Base-by-base conservation (phyloP, 768 basidiomycete species). In the Termitomyces sp. region DNA sequence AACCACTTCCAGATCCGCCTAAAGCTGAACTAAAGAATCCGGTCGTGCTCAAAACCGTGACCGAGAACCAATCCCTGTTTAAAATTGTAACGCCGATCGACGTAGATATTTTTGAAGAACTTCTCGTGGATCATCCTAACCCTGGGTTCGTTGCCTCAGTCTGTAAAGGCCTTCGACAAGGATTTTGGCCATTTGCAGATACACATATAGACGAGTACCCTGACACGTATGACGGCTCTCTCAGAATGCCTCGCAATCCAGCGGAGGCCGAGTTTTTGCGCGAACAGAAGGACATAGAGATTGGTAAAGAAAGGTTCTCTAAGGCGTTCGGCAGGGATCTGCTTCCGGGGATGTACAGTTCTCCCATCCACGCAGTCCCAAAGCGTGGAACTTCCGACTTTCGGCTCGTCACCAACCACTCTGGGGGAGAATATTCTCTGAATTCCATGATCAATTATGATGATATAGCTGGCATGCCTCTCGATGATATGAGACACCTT, bases 181-280 rank as follows among this genome's bases (percentile, higher is more conserved):
- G 58, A 9, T 59, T 59, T 45, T 59, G 58, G 58, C 58, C 58
- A 22, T 59, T 44, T 3, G 58, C 58, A 16, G 4, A 59, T 33
- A 59, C 58, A 1, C 33, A 28, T 1, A 55, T 55, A 32, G 39
- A 11, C 2, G 16, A 55, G 5, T 55, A 55, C 1, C 54, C 58
- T 8, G 33, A 28, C 3, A 54, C 5, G 3, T 7, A 38, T 7
- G 54, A 55, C 12, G 24, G 54, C 39, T 55, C 39, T 1, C 24
- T 28, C 16, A 20, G 4, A 28, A 53, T 38, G 45, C 40, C 40
- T 33, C 39, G 54, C 24, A 11, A 40, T 33, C 38, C 53, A 18
- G 24, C 11, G 18, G 22, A 55, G 39, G 53, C 18, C 16, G 15
- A 32, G 7, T 60, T 60, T 22, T 24, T 60, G 1, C 42, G 59